Conservation (phyloP, 2,329 filamentous ascomycete species). For the Phaeosphaeriaceae sp. region DNA sequence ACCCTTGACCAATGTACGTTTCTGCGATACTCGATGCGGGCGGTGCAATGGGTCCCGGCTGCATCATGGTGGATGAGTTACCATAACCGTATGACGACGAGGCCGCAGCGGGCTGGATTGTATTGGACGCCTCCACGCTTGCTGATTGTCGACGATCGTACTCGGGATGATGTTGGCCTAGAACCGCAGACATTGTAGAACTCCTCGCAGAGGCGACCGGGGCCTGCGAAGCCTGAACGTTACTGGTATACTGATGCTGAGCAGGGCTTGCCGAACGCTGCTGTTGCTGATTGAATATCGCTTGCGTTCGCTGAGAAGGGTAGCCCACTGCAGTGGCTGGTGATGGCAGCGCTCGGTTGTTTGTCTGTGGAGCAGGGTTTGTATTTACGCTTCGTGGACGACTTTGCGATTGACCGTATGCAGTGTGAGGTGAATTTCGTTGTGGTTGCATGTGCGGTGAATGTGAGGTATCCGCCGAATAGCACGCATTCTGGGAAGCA, state of each 20-base stretch:
- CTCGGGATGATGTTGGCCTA: slow-evolving; percentile 28
- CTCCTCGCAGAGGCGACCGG: slow-evolving; percentile 11
- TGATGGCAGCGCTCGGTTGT: slow-evolving; percentile 28
- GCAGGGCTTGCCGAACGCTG: slow-evolving; percentile 39
- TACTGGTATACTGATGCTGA: slow-evolving; percentile 32
- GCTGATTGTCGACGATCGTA: slow-evolving; percentile 31
- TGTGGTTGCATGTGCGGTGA: slow-evolving; percentile 28
- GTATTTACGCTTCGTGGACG: slow-evolving; percentile 39
- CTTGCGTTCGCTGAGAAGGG: slow-evolving; percentile 33
- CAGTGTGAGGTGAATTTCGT: slow-evolving; percentile 17
- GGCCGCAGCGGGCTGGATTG: slow-evolving; percentile 15
- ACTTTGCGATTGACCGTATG: slow-evolving; percentile 33
- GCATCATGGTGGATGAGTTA: slow-evolving; percentile 17
- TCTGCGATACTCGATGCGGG: slow-evolving; percentile 28
- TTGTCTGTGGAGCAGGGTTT: slow-evolving; percentile 23
- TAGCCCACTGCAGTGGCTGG: slow-evolving; percentile 33
- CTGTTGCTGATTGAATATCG: slow-evolving; percentile 34
- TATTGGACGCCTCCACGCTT: slow-evolving; percentile 26
- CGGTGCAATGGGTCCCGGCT: slow-evolving; percentile 19
- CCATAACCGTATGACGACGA: slow-evolving; percentile 32
- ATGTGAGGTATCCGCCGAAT: slow-evolving; percentile 20
- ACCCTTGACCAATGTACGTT: slow-evolving; percentile 31
- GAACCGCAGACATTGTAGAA: slow-evolving; percentile 16
- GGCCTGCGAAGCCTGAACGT: slow-evolving; percentile 11
- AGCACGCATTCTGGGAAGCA: slow-evolving; percentile 23